Evolutionary conservation across 1,139 yeast species (phyloP), one percentile per base, ranked within the genome.

Genomic region (Yamadazyma blattariae): DNA sequence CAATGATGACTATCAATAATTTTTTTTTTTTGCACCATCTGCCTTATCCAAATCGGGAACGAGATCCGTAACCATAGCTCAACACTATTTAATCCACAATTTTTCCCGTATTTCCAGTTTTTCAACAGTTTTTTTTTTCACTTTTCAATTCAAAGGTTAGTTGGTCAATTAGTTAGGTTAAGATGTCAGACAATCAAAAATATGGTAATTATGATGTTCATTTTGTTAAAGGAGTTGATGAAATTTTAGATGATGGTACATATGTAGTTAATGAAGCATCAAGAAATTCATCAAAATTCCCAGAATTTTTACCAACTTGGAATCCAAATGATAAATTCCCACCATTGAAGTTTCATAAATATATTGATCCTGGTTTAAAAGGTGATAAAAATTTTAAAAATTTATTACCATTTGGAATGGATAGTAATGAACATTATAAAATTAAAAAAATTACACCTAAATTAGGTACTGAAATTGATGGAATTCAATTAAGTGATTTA

Each of bases 391-490:
- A 56, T 2, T 68, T 74, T 41, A 63, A 66, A 24, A 68, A 67
- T 44, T 64, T 81, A 39, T 68, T 77, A 47, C 67, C 70, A 2
- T 45, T 52, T 21, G 30, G 30, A 10, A n/a, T 27, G 16, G 53
- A 44, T 12, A 46, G 47, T 13, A 7, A 12, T 3, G 46, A 52
- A 16, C n/a, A n/a, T n/a, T 48, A 52, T 30, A 59, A 54, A 24
- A 47, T 57, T 25, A 65, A 61, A 44, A 58, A 56, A 30, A 51
- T 78, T 40, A 71, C 82, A 7, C 88, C 87, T 29, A 77, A 75
- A 51, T 59, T 82, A 36, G 88, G 88, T n/a, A 63, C 79, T 12
- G 83, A 76, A 52, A 58, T 82, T 22, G 49, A 52, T 24, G 83
- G 83, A 11, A 56, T 80, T 30, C 82, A 78, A 49, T 59, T 81